phyloP scores from a whole-genome alignment of 2,329 filamentous ascomycete genomes.

The Pestalotiopsis sp. region DNA sequence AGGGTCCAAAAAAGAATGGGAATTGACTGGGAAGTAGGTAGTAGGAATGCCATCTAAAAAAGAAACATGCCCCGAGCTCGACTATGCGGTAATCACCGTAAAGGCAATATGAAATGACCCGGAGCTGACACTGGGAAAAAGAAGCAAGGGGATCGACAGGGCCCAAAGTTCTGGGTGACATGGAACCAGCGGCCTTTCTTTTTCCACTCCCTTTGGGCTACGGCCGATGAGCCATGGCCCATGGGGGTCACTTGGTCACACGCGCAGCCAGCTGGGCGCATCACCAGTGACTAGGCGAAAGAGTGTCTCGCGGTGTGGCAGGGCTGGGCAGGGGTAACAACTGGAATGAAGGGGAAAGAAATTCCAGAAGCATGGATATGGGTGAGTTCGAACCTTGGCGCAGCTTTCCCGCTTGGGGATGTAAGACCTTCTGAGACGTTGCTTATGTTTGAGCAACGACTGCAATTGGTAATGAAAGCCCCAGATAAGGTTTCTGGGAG shows the following conservation, averaged over 20 bases:
- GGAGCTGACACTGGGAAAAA: slow-evolving; percentile 8
- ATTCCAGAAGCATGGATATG: slow-evolving; percentile 18
- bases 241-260: background rate
- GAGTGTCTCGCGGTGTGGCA: slow-evolving; percentile 17
- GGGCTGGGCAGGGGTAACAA: slow-evolving; percentile 17
- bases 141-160: slow-evolving; percentile 5
- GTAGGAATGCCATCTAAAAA: background rate
- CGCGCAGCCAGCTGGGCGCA: background rate
- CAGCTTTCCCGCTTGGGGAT: slow-evolving; percentile 22
- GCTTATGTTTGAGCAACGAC: background rate
- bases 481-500: background rate
- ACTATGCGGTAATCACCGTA: slow-evolving; percentile 7
- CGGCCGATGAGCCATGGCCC: background rate
- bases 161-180: slow-evolving; percentile 6
- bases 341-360: background rate
- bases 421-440: background rate
- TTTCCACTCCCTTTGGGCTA: background rate
- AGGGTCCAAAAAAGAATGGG: background rate
- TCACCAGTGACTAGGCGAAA: background rate
- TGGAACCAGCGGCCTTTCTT: background rate
- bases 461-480: slow-evolving; percentile 4
- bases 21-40: background rate
- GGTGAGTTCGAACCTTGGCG: slow-evolving; percentile 30
- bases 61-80: background rate
- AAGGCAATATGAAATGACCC: slow-evolving; percentile 7